These are phyloP conservation scores for Sporothrix pseudoabietina DNA, from an alignment of 2,329 filamentous ascomycete species.

Conservation along the genomic window DNA sequence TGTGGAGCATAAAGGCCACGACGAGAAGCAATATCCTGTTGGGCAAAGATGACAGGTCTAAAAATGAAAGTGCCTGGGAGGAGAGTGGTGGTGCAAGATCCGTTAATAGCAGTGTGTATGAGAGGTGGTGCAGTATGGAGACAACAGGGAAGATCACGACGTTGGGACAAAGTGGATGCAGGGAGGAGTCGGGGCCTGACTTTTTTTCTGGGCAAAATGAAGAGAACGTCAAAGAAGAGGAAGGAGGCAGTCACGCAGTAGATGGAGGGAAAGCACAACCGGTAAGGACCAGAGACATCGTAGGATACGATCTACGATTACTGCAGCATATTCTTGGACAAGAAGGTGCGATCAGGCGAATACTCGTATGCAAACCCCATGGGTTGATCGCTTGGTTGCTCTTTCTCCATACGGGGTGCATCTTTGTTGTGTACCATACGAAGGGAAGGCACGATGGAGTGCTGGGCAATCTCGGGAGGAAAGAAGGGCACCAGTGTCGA, in stretches of 20 bases:
- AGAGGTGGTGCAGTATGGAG: background rate
- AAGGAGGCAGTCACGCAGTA: background rate
- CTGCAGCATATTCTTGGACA: background rate
- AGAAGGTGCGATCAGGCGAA: slow-evolving; percentile 6
- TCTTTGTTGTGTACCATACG: background rate
- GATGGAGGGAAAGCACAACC: background rate
- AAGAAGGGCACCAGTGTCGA: slow-evolving; percentile 19
- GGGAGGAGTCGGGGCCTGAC: background rate
- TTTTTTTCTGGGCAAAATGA: background rate
- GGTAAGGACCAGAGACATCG: background rate
- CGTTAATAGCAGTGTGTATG: background rate
- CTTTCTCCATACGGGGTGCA: slow-evolving; percentile 11
- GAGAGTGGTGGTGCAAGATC: background rate
- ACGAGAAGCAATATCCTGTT: background rate
- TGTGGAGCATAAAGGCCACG: background rate
- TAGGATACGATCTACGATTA: background rate
- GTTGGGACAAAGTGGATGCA: slow-evolving; percentile 9
- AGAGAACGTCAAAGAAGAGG: background rate
- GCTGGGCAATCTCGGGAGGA: background rate
- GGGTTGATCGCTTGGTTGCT: background rate
- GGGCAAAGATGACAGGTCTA: background rate
- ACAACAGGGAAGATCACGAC: slow-evolving; percentile 11
- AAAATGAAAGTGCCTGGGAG: background rate
- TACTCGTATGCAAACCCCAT: background rate
- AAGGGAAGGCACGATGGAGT: slow-evolving; percentile 22